Evolutionary conservation across 768 basidiomycete genomes (phyloP), one percentile per base, ranked within the genome.

Genomic region (Sporobolomyces phaffii): DNA sequence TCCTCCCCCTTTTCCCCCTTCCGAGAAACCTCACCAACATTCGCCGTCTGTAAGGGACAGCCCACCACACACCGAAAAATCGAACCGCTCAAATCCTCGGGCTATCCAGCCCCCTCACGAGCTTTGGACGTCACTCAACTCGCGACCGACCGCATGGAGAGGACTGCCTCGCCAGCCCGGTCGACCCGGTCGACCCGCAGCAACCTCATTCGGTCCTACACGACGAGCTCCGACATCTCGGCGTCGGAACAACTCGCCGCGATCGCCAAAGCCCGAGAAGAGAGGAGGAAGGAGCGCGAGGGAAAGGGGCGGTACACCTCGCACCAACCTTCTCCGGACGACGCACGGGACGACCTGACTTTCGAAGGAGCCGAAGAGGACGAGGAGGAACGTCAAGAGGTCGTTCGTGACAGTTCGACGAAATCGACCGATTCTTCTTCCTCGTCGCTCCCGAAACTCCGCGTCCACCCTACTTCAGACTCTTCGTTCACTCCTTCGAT

Each of bases 201-300:
- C 53, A 47, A 50, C 45, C 53, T 66, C 7, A 57, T 66, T 31
- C 51, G 65, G 6, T 56, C 65, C 4, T 66, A 45, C 60, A 66
- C 65, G 0, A 66, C 65, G 17, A 44, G 33, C 22, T 61, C 60
- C 3, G 40, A 49, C 4, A 31, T 54, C 3, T 57, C 60, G 28
- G 65, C 65, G 20, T 33, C 47, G 3, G 60, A 61, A 33, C 60
- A 54, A 20, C 54, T 66, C 20, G 65, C 65, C 2, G 65, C 65
- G 6, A 60, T 60, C 11, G 36, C 53, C 1, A 54, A 40, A n/a
- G 65, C 65, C 20, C 10, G 65, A 26, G 60, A 61, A 13, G 29
- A 36, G 13, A 45, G 60, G 2, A 50, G 47, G 7, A 48, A 43
- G 20, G 29, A 56, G 48, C 45, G 61, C 18, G 51, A 62, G 49